phyloP scores from a whole-genome alignment of 768 basidiomycete genomes.

The Leccinum pellstonianum region DNA sequence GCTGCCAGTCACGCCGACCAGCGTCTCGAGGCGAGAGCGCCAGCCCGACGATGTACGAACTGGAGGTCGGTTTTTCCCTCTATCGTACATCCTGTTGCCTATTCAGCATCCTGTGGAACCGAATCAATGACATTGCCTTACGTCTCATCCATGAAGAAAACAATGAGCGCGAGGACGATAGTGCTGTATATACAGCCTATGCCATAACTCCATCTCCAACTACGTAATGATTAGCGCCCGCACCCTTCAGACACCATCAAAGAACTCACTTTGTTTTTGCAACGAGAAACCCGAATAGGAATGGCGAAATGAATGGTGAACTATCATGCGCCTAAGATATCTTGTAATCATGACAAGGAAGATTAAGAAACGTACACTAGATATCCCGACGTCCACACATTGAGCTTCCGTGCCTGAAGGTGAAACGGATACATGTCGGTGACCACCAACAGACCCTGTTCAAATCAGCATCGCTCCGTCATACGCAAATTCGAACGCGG shows the following conservation, averaged over 20 bases:
- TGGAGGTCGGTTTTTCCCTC: constrained; percentile 36
- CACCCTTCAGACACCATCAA: too few species aligned
- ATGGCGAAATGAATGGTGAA: constrained; percentile 31
- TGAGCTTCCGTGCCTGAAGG: constrained; percentile 50
- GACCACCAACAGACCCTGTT: constrained; percentile 44
- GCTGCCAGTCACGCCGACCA: constrained; percentile 49
- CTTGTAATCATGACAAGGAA: constrained; percentile 27
- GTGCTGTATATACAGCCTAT: constrained; percentile 48
- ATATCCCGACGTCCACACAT: constrained; percentile 54
- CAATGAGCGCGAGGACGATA: constrained; percentile 45
- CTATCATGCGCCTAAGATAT: constrained; percentile 28
- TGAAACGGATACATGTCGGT: constrained; percentile 56
- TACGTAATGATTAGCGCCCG: constrained; percentile 13
- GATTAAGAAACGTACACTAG: constrained; percentile 43
- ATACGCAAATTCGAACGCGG: neutral
- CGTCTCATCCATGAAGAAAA: constrained; percentile 52
- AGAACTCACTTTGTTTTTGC: constrained; percentile 21
- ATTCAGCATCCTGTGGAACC: neutral
- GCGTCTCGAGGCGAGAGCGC: constrained; percentile 43
- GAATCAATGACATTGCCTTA: constrained; percentile 22
- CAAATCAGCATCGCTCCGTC: neutral
- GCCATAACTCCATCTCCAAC: constrained; percentile 54
- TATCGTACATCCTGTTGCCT: constrained; percentile 45
- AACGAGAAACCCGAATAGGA: constrained; percentile 30
- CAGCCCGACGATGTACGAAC: constrained; percentile 30